Base-by-base conservation (phyloP, 2,329 filamentous ascomycete species). In the Monilinia fructicola region DNA sequence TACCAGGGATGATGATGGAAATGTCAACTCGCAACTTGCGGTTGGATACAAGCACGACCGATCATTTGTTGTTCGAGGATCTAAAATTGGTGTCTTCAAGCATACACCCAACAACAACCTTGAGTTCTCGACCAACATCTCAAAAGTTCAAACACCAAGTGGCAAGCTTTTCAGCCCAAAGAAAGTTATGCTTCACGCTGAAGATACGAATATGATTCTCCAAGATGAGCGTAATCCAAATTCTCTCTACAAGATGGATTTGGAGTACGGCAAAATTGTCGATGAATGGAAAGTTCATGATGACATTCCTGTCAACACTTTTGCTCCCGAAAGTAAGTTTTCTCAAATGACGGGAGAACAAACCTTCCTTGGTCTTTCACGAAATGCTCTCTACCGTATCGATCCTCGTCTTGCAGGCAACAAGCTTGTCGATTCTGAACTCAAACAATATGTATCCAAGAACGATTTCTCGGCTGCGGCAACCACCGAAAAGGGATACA, bases 241-340 rank as follows among this genome's bases (percentile, higher is more conserved):
- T 80, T 93, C 92, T 62, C 84, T 99, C 1, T 99, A 93, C 78
- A 91, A 92, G 55, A 98, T 99, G 95, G 95, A 99, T 79, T 84
- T 99, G 54, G 94, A 99, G 78, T 96, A 96, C 73, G 95, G 95
- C 72, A 98, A 97, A 80, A 91, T 99, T 46, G 93, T 98, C 2
- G 95, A 99, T 75, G 95, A 99, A 78, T 99, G 95, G 95, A 97
- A 97, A 73, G 86, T 99, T 18, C 94, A 99, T 76, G 94, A 99
- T 69, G 92, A 98, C 76, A 97, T 99, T 65, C 90, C 92, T 0
- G 91, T 98, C 69, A 88, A 91, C 65, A 95, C 89, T 12, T 98
- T 98, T 78, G 92, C 92, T 0, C 95, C 95, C 0, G 93, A 97
- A 78, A 97, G 90, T 85, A 99, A 99, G 86, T 99, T 97, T 75